Conservation (phyloP, 2,329 filamentous ascomycete genomes). For the Sporothrix variecibatus region DNA sequence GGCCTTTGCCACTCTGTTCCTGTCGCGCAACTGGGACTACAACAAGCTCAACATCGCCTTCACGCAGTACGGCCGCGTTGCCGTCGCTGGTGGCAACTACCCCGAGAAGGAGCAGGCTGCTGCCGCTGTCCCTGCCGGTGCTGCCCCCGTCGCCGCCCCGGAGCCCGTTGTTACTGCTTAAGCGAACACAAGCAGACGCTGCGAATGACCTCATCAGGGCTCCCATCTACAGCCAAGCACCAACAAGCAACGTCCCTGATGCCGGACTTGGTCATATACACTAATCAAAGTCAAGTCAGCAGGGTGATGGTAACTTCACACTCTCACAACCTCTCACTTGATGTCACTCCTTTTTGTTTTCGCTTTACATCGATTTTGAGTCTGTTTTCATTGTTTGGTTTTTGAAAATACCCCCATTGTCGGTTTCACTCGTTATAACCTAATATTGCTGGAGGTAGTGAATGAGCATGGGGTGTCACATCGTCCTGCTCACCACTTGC, state of each 20-base stretch:
- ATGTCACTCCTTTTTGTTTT: neutral
- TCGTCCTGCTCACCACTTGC: neutral
- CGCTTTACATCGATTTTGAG: neutral
- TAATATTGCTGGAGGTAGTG: neutral
- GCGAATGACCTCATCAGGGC: neutral
- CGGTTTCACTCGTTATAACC: slow-evolving; percentile 13
- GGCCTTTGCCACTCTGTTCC: slow-evolving; percentile 45
- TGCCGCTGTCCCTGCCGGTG: slow-evolving; percentile 28
- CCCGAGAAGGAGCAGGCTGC: slow-evolving; percentile 46
- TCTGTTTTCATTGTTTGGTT: neutral
- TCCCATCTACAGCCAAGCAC: neutral
- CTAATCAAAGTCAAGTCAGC: neutral
- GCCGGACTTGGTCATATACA: neutral
- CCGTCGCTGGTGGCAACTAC: slow-evolving; percentile 42
- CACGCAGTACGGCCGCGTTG: slow-evolving; percentile 57
- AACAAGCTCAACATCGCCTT: slow-evolving; percentile 53
- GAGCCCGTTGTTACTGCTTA: slow-evolving; percentile 20
- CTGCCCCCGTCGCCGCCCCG: slow-evolving; percentile 31
- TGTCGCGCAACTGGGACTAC: slow-evolving; percentile 55
- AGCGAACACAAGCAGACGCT: neutral
- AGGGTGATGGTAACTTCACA: neutral
- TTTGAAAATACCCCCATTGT: slow-evolving; percentile 13
- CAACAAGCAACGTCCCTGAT: neutral
- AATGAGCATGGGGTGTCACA: neutral
- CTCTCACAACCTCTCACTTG: no score